Percentiles rank a stretch among this genome's conserved stretches.
These are phyloP conservation scores for Epichloe gansuensis DNA, from an alignment of 2,329 filamentous ascomycete species.

Conservation along the genomic window DNA sequence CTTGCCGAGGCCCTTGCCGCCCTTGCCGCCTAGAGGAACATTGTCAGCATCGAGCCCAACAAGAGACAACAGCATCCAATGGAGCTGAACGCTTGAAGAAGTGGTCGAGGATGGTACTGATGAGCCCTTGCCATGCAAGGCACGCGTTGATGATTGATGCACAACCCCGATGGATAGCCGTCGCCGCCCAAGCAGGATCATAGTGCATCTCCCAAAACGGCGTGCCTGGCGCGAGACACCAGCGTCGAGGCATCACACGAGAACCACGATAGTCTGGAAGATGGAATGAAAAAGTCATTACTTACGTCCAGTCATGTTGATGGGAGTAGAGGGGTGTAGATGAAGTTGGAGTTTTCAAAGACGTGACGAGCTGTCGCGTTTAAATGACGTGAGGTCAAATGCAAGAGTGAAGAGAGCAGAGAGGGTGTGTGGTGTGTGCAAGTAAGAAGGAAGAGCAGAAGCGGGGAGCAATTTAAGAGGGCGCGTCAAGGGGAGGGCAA, in stretches of 20 bases:
- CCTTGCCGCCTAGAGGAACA: slow-evolving; percentile 62
- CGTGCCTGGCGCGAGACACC: too few species aligned
- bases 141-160: background rate
- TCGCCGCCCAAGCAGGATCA: background rate
- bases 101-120: background rate
- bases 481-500: slow-evolving; percentile 15
- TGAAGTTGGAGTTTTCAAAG: background rate
- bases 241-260: too few species aligned
- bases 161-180: background rate
- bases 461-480: slow-evolving; percentile 17
- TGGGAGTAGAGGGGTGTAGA: slow-evolving; percentile 16
- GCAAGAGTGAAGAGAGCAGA: slow-evolving; percentile 10
- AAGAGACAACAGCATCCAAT: background rate
- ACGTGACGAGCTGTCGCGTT: slow-evolving; percentile 10
- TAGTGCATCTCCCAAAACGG: too few species aligned
- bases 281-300: slow-evolving; percentile 16
- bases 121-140: background rate
- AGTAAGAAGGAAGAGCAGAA: slow-evolving; percentile 7
- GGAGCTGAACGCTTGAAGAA: too few species aligned
- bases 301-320: slow-evolving; percentile 66
- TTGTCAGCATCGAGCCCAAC: slow-evolving; percentile 28
- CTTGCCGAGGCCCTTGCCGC: slow-evolving; percentile 96
- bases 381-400: slow-evolving; percentile 8
- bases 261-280: too few species aligned
- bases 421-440: background rate